Percentiles rank a stretch among this genome's conserved stretches.
phyloP scores from a whole-genome alignment of 306 rosid genomes.

The Alnus rubra region DNA sequence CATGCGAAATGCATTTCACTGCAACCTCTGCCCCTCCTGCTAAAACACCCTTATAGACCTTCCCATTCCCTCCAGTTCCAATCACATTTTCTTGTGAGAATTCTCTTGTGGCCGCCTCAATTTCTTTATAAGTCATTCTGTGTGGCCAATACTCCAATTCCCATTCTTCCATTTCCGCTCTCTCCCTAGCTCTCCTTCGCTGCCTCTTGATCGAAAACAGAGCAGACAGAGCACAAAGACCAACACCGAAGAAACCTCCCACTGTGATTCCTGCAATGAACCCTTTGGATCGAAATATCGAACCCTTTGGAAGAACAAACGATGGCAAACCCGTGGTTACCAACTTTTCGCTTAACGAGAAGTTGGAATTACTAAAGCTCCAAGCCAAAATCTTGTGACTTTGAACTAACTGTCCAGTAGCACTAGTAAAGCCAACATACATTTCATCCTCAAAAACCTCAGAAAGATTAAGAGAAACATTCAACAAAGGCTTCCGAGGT shows the following conservation, averaged over 20 bases:
- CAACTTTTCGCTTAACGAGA: conserved; percentile 55
- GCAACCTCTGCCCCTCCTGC: conserved; percentile 60
- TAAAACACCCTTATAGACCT: conserved; percentile 71
- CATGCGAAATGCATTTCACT: conserved; percentile 75
- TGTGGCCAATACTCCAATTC: conserved; percentile 96
- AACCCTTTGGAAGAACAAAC: conserved; percentile 68
- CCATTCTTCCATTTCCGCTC: conserved; percentile 89
- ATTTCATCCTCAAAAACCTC: conserved; percentile 66
- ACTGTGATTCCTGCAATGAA: conserved; percentile 53
- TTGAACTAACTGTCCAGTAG: conserved; percentile 71
- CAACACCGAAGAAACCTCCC: conserved; percentile 38
- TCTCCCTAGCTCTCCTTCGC: conserved; percentile 40
- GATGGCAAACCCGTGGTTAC: conserved; percentile 64
- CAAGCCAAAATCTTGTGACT: conserved; percentile 79
- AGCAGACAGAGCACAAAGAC: conserved; percentile 33
- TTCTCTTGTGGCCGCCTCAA: conserved; percentile 58
- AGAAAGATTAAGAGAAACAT: conserved; percentile 46
- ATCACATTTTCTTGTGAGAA: conserved; percentile 69
- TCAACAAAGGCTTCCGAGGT: conserved; percentile 58
- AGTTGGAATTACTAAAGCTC: conserved; percentile 79
- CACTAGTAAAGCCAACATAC: conserved; percentile 79
- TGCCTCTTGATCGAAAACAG: conserved; percentile 44
- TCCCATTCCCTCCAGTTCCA: conserved; percentile 85
- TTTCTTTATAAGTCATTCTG: conserved; percentile 60
- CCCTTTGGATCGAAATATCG: conserved; percentile 54